phyloP scores from a whole-genome alignment of 2,329 filamentous ascomycete species.

The Aspergillus caelatus region DNA sequence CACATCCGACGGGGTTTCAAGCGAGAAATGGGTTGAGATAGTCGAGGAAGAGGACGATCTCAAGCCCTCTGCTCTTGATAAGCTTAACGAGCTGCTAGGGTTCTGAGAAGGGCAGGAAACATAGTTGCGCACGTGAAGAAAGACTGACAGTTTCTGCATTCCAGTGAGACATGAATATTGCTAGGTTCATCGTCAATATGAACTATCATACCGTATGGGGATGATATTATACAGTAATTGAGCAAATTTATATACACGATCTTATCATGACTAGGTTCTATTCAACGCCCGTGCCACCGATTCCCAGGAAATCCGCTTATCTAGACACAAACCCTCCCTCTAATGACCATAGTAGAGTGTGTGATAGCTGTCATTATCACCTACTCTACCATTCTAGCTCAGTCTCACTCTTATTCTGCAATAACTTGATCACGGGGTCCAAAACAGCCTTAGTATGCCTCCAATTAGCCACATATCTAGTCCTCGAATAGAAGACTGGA shows the following conservation, averaged over 20 bases:
- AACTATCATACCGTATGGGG: not conserved
- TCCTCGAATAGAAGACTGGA: constrained; percentile 75
- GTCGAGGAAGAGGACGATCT: constrained; percentile 27
- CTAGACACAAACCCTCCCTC: not conserved
- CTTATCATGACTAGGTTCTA: not conserved
- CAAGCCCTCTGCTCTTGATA: constrained; percentile 31
- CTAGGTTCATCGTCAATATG: not conserved
- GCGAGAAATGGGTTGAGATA: constrained; percentile 16
- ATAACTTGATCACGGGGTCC: constrained; percentile 38
- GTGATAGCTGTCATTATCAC: not conserved
- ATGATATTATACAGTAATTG: not conserved
- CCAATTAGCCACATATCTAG: constrained; percentile 40
- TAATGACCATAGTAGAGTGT: not conserved
- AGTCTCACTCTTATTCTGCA: constrained; percentile 38
- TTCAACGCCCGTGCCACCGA: not conserved
- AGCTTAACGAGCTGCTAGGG: constrained; percentile 24
- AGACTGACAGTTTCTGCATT: not conserved
- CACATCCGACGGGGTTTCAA: not conserved
- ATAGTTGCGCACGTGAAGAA: not conserved
- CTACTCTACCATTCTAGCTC: constrained; percentile 41
- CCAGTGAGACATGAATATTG: not conserved
- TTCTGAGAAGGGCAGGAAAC: constrained; percentile 1
- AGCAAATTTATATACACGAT: not conserved
- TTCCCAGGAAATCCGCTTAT: not conserved
- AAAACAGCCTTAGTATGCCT: constrained; percentile 40